phyloP scores from a whole-genome alignment of 768 basidiomycete species.

The Russula lepida region DNA sequence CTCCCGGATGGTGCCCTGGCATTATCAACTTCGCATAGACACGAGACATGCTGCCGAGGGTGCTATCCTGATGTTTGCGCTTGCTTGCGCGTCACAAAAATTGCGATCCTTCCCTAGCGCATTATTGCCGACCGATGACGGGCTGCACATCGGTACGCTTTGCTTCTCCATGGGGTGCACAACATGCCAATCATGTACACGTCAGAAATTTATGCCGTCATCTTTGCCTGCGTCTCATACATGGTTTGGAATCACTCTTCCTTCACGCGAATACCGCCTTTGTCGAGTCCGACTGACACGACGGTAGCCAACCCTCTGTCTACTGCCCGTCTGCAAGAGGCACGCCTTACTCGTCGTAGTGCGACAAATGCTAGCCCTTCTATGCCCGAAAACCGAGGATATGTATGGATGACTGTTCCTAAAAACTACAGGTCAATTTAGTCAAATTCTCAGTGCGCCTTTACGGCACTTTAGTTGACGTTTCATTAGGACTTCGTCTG shows the following conservation, averaged over 20 bases:
- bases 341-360: slow-evolving; percentile 38
- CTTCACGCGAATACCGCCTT: not conserved
- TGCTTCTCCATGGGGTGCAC: not conserved
- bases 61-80: slow-evolving; percentile 52
- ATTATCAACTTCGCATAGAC: slow-evolving; percentile 50
- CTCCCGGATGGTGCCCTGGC: slow-evolving; percentile 34
- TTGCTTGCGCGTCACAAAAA: slow-evolving; percentile 47
- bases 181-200: slow-evolving; percentile 2
- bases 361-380: slow-evolving; percentile 22
- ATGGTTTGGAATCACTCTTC: slow-evolving; percentile 19
- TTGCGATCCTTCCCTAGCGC: slow-evolving; percentile 27
- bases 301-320: slow-evolving; percentile 1
- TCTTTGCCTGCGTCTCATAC: slow-evolving; percentile 16
- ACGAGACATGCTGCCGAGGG: slow-evolving; percentile 56
- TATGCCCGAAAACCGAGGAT: slow-evolving; percentile 51
- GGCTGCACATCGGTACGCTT: slow-evolving; percentile 17
- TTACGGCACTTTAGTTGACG: slow-evolving; percentile 4
- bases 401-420: slow-evolving; percentile 85
- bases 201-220: slow-evolving; percentile 13
- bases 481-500: slow-evolving; percentile 54
- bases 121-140: slow-evolving; percentile 6
- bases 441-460: slow-evolving; percentile 27
- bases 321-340: slow-evolving; percentile 32
- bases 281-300: not conserved
- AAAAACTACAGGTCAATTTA: slow-evolving; percentile 71